Evolutionary conservation across 352 stramenopile species (phyloP).

Genomic region (Thraustotheca clavata): DNA sequence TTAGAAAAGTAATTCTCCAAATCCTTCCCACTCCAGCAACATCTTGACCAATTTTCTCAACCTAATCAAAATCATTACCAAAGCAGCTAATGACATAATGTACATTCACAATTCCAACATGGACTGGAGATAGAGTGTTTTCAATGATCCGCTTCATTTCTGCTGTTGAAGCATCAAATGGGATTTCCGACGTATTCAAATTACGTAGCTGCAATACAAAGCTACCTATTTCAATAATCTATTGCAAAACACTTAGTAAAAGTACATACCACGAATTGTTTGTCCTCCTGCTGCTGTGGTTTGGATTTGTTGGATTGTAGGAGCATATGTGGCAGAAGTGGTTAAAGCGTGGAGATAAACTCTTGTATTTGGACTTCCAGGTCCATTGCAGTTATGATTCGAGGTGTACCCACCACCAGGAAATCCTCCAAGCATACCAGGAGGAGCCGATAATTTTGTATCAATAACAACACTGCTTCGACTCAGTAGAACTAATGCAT

Average conservation of each 20-base stretch:
- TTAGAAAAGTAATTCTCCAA: conserved; percentile 89
- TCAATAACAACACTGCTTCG: conserved; percentile 89
- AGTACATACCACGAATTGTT: conserved; percentile 80
- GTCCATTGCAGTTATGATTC: conserved; percentile 91
- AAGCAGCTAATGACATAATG: conserved; percentile 21
- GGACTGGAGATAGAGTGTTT: conserved; percentile 22
- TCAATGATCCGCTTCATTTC: conserved; percentile 49
- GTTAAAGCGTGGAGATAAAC: conserved; percentile 91
- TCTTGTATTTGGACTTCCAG: conserved; percentile 80
- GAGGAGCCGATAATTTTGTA: conserved; percentile 60
- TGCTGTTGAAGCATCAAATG: conserved; percentile 62
- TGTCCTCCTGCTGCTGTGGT: conserved; percentile 69
- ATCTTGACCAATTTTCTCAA: conserved; percentile 55
- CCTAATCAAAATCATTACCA: conserved; percentile 41
- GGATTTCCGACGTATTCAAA: conserved; percentile 37
- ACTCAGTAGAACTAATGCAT: conserved; percentile 85
- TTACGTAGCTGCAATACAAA: conserved; percentile 34
- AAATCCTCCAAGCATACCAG: conserved; percentile 90
- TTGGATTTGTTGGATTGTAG: conserved; percentile 88
- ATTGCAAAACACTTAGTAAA: too few relatives aligned
- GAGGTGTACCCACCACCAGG: conserved; percentile 82
- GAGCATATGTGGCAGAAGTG: conserved; percentile 72
- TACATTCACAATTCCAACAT: neutral
- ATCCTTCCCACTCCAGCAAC: conserved; percentile 52
- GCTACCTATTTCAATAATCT: conserved; percentile 45